phyloP scores from a whole-genome alignment of 2,329 filamentous ascomycete species.

The Sporothrix phasma region DNA sequence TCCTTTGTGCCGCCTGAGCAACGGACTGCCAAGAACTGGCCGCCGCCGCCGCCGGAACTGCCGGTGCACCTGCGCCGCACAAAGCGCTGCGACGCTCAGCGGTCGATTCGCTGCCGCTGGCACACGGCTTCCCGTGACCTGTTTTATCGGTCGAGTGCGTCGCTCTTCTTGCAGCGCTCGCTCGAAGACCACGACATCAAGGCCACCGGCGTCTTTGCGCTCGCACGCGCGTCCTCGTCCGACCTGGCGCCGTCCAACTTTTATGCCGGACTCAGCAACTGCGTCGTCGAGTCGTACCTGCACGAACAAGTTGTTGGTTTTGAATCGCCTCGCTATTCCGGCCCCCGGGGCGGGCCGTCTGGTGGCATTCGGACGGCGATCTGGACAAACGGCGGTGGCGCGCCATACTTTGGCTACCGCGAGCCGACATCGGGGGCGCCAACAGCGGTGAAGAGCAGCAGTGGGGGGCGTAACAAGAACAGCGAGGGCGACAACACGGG shows the following conservation, averaged over 20 bases:
- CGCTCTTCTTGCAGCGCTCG: slow-evolving; percentile 33
- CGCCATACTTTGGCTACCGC: slow-evolving; percentile 16
- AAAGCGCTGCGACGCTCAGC: slow-evolving; percentile 28
- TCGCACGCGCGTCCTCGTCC: slow-evolving; percentile 37
- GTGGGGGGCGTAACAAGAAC: not conserved
- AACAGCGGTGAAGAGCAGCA: not conserved
- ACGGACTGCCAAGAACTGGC: not conserved
- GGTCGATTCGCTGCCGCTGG: slow-evolving; percentile 35
- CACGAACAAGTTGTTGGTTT: not conserved
- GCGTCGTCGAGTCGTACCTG: slow-evolving; percentile 35
- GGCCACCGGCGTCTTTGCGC: slow-evolving; percentile 32
- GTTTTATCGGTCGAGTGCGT: slow-evolving; percentile 41
- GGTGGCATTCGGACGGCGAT: not conserved
- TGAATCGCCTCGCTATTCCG: not conserved
- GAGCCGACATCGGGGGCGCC: not conserved
- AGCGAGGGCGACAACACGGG: not conserved
- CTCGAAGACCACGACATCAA: slow-evolving; percentile 17
- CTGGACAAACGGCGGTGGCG: not conserved
- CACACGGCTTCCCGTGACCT: slow-evolving; percentile 34
- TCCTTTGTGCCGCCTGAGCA: not conserved
- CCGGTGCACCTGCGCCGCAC: not conserved
- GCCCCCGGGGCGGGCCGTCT: not conserved
- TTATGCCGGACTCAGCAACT: slow-evolving; percentile 40
- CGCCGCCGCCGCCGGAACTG: slow-evolving; percentile 16
- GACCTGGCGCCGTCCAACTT: slow-evolving; percentile 36